Base-by-base conservation (phyloP, 306 rosid genomes). In the Begonia fuchsioides region DNA sequence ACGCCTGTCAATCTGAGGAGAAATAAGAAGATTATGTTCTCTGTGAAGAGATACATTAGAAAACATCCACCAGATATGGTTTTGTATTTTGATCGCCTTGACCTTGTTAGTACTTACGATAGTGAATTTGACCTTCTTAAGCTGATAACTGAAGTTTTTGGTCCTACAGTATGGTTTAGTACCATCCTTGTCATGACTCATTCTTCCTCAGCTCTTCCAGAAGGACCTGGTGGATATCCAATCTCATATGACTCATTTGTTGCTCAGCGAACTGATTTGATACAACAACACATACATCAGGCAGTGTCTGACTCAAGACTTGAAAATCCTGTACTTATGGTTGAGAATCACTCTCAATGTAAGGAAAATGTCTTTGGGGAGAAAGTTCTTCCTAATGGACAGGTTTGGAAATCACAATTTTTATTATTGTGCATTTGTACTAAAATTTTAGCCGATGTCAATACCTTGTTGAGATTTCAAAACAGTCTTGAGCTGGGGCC, bases 371-470 rank as follows among this genome's bases (percentile, higher is more conserved):
- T 43, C 45, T 49, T 14, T 66, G 98, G 98, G 64, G 94, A 92
- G 72, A 85, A 65, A 74, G 56, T 92, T 58, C 96, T 92, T 69
- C 98, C 98, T 8, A 82, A 92, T 66, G 98, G 98, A 55, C 82
- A 69, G 73, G 94, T 79, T 65, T 92, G 98, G 98, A 92, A 70
- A 66, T 81, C 85, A 55, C 87, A 81, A 49, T 75, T 85, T 57
- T 63, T 82, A 76, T 66, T 85, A 61, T 71, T 73, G 51, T 85
- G 96, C 66, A 57, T 85, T 54, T 92, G 94, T 62, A 75, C 85
- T 39, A 92, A 92, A 75, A 68, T 85, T 68, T 78, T 92, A 51
- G 75, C 72, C 19, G 95, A 82, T 76, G 93, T 79, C 58, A 92
- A 73, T 62, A 43, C 63, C 72, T 74, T 92, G 45, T 67, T 92